Percentiles rank a stretch among this genome's conserved stretches.
These are phyloP conservation scores for Ogataea philodendri DNA, from an alignment of 805 yeast genomes.

Conservation along the genomic window DNA sequence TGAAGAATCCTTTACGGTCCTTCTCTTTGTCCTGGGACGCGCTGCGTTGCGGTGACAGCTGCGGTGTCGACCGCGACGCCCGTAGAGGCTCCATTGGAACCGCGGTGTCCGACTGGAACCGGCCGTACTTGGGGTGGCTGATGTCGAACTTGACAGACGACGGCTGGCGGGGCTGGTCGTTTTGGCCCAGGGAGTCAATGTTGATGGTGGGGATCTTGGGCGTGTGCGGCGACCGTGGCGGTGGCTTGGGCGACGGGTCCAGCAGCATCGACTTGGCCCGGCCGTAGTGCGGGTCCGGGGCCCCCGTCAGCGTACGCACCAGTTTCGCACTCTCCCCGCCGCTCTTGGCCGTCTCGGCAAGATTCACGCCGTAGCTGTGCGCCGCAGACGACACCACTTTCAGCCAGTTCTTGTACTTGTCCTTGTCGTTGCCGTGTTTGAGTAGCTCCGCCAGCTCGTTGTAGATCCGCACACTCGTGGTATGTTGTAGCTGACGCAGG, in stretches of 20 bases:
- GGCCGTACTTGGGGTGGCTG: slow-evolving; percentile 22
- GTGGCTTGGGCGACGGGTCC: slow-evolving; percentile 13
- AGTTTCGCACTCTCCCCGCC: slow-evolving; percentile 40
- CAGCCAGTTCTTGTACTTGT: slow-evolving; percentile 32
- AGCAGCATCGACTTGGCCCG: slow-evolving; percentile 33
- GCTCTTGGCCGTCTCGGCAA: slow-evolving; percentile 37
- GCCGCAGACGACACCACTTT: slow-evolving; percentile 34
- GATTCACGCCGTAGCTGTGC: slow-evolving; percentile 32
- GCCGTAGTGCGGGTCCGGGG: slow-evolving; percentile 32
- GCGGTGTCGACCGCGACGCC: slow-evolving; percentile 4
- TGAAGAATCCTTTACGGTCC: slow-evolving; percentile 22
- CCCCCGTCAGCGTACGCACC: slow-evolving; percentile 43
- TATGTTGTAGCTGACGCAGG: slow-evolving; percentile 25
- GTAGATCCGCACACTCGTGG: slow-evolving; percentile 29
- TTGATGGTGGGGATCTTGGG: slow-evolving; percentile 15
- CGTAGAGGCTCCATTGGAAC: slow-evolving; percentile 7
- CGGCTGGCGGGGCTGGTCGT: slow-evolving; percentile 21
- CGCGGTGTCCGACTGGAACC: slow-evolving; percentile 4
- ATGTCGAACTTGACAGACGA: slow-evolving; percentile 25
- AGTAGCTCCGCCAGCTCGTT: slow-evolving; percentile 25
- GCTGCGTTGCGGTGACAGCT: slow-evolving; percentile 5
- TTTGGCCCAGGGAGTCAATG: slow-evolving; percentile 13
- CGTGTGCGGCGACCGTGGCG: slow-evolving; percentile 6
- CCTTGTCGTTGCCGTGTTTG: slow-evolving; percentile 23
- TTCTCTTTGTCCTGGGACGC: slow-evolving; percentile 13